Percentiles rank a stretch among this genome's conserved stretches.
These are phyloP conservation scores for Pecoramyces ruminantium DNA, from an alignment of 192 early-diverging fungal species.

Conservation along the genomic window DNA sequence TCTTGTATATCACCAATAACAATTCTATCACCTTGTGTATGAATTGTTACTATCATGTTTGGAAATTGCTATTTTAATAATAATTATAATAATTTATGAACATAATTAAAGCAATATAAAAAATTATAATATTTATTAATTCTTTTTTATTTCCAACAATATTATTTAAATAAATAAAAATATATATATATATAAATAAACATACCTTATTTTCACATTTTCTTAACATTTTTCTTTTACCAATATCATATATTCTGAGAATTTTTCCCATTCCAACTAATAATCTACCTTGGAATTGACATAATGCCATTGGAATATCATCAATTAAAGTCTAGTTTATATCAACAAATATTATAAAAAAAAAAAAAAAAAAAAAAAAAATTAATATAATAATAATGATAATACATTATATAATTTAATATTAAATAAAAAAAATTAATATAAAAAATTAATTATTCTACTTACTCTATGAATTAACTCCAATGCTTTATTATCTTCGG, in stretches of 20 bases:
- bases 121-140: background rate
- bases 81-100: no score
- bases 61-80: constrained; percentile 37
- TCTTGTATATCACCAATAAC: constrained; percentile 80
- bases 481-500: constrained; percentile 36
- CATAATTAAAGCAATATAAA: background rate
- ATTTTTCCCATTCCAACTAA: constrained; percentile 75
- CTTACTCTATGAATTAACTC: constrained; percentile 53
- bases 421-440: constrained; percentile 2
- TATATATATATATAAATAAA: background rate
- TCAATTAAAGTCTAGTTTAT: constrained; percentile 51
- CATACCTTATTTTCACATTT: constrained; percentile 70
- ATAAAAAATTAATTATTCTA: background rate
- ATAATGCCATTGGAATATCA: constrained; percentile 64
- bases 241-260: constrained; percentile 83
- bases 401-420: no score
- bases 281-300: constrained; percentile 70
- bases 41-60: constrained; percentile 45
- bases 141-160: background rate
- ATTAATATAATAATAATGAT: no score
- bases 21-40: constrained; percentile 66
- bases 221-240: constrained; percentile 70
- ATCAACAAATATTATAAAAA: background rate
- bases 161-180: background rate
- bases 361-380: background rate